These are phyloP conservation scores for Periconia macrospinosa DNA, from an alignment of 2,329 filamentous ascomycete species.

Conservation along the genomic window DNA sequence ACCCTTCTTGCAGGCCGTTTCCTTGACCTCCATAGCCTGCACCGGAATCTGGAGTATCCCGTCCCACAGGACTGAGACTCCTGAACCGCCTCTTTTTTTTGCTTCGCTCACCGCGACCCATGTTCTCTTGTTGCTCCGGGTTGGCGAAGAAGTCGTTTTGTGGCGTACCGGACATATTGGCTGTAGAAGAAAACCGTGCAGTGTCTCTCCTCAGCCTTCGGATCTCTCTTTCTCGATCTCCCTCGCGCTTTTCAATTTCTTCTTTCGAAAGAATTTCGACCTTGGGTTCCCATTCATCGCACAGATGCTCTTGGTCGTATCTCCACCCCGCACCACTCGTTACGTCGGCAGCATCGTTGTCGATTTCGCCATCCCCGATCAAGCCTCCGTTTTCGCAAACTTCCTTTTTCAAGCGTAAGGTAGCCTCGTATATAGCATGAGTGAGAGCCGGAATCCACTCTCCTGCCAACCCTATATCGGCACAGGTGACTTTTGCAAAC, in stretches of 20 bases:
- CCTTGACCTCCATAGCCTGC: constrained; percentile 72
- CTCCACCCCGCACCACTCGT: constrained; percentile 88
- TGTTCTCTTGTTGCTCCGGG: constrained; percentile 65
- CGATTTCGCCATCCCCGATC: constrained; percentile 74
- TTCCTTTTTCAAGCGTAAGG: constrained; percentile 91
- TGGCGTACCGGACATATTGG: constrained; percentile 75
- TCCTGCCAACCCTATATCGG: constrained; percentile 82
- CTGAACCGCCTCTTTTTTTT: constrained; percentile 95
- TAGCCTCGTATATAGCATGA: constrained; percentile 95
- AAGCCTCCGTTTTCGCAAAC: constrained; percentile 89
- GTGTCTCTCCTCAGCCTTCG: constrained; percentile 86
- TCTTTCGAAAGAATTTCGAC: constrained; percentile 75
- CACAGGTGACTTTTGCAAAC: constrained; percentile 90
- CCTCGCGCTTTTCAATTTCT: constrained; percentile 96
- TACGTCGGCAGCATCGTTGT: constrained; percentile 80
- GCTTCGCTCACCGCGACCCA: constrained; percentile 87
- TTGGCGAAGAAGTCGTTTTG: constrained; percentile 63
- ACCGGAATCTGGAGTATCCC: constrained; percentile 76
- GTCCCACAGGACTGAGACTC: constrained; percentile 79
- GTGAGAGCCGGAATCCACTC: constrained; percentile 96
- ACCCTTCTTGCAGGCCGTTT: constrained; percentile 54
- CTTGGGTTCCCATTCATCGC: constrained; percentile 55
- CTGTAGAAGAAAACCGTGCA: constrained; percentile 84
- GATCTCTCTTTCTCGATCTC: constrained; percentile 89
- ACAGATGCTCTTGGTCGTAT: constrained; percentile 89